Percentiles rank a stretch among this genome's conserved stretches.
phyloP scores from a whole-genome alignment of 192 early-diverging fungal genomes.

The Coemansia sp. region DNA sequence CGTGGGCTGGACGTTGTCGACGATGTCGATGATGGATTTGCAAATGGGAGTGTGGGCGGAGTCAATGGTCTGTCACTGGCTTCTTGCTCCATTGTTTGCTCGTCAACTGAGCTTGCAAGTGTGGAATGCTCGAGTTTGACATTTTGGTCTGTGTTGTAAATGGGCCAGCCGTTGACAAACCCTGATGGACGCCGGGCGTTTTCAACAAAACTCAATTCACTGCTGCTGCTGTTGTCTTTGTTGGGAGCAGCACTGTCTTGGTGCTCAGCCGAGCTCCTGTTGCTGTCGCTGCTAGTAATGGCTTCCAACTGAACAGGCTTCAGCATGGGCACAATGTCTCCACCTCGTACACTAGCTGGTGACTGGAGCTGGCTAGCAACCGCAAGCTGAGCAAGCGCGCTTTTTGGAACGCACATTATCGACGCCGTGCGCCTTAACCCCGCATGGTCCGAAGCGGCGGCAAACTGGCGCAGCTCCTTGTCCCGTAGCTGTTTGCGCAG shows the following conservation, averaged over 20 bases:
- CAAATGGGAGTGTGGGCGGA: constrained; percentile 3
- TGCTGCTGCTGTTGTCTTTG: background rate
- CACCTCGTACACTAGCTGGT: background rate
- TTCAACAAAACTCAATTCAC: background rate
- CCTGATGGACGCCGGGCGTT: constrained; percentile 18
- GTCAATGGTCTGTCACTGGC: background rate
- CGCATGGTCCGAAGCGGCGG: constrained; percentile 24
- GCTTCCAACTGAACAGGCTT: background rate
- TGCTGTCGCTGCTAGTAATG: background rate
- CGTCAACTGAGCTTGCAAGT: background rate
- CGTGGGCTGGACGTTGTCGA: background rate
- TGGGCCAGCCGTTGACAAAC: constrained; percentile 41
- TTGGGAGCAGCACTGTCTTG: background rate
- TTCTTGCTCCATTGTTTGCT: background rate
- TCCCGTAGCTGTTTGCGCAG: constrained; percentile 36
- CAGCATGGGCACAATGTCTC: background rate
- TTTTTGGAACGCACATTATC: constrained; percentile 8
- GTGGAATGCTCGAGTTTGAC: background rate
- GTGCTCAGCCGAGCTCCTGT: background rate
- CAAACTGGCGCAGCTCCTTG: constrained; percentile 37
- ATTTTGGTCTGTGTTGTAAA: constrained; percentile 20
- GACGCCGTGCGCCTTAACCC: constrained; percentile 32
- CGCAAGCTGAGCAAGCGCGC: background rate
- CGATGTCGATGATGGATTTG: no score
- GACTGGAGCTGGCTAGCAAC: background rate